Base-by-base conservation (phyloP, 306 rosid species). In the Rosa multiflora region DNA sequence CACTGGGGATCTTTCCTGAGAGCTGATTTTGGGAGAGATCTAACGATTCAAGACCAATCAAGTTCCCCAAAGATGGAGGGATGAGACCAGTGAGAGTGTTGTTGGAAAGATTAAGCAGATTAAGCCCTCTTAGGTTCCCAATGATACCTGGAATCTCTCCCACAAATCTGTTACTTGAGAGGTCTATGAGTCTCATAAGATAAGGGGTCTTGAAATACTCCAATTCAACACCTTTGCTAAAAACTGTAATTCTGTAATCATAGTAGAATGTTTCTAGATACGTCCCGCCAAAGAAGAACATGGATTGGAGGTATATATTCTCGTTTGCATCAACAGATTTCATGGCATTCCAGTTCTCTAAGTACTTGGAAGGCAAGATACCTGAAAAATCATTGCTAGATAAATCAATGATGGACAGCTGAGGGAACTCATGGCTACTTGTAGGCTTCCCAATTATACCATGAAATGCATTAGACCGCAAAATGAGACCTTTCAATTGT, bases 71-170 rank as follows among this genome's bases (percentile, higher is more conserved):
- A 73, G 82, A 80, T 0, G 18, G 0, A 1, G 84, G 87, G 72
- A 84, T 32, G 37, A 3, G 7, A 23, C 82, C 79, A 5, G 47
- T 67, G 37, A 80, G 18, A 9, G 21, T 32, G 48, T 83, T 80
- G 37, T 76, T 32, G 32, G 75, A 79, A 18, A 77, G 39, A 1
- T 56, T 52, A 46, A 80, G 82, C 87, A 80, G 14, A 84, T 64
- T 3, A 35, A 66, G 40, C 4, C 18, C 78, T 49, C 8, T 64
- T 18, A 80, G 53, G 12, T 61, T 64, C 9, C 83, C 78, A 10
- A 73, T 26, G 32, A 1, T 6, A 5, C 7, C 48, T 21, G 70
- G 69, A 73, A 73, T 52, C 5, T 66, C 39, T 52, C 83, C 83
- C 0, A 8, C 32, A 47, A 66, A 80, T 40, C 52, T 80, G 39